These are phyloP conservation scores for Colletotrichum sp. DNA, from an alignment of 2,329 filamentous ascomycete species.

Conservation along the genomic window DNA sequence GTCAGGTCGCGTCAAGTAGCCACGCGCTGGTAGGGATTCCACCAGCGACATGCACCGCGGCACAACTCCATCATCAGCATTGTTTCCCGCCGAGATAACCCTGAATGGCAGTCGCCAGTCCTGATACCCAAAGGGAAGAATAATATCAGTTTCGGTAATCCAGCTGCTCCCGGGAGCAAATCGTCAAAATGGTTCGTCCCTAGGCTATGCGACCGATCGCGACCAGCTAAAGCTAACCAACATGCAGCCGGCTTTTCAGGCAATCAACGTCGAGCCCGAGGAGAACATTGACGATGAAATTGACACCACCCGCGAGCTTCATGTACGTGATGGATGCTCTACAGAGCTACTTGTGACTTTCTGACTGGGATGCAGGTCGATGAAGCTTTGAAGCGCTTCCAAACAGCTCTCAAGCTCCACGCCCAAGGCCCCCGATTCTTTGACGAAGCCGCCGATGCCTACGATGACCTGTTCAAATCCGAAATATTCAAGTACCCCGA, in stretches of 20 bases:
- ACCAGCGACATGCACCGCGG: background rate
- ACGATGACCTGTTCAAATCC: conserved; percentile 83
- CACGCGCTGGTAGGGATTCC: background rate
- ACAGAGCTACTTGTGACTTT: background rate
- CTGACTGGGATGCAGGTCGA: conserved; percentile 67
- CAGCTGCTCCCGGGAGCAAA: background rate
- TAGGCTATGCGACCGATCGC: background rate
- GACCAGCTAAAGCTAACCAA: background rate
- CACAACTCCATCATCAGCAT: background rate
- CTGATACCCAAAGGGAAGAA: background rate
- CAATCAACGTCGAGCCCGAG: conserved; percentile 93
- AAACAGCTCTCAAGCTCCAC: conserved; percentile 88
- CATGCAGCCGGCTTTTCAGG: conserved; percentile 72
- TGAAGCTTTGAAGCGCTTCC: conserved; percentile 93
- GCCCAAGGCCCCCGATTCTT: conserved; percentile 82
- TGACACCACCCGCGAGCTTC: conserved; percentile 94
- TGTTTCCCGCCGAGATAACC: background rate
- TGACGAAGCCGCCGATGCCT: conserved; percentile 78
- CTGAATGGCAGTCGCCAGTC: background rate
- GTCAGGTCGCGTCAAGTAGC: background rate
- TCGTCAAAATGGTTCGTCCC: conserved; percentile 2
- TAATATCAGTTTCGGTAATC: background rate
- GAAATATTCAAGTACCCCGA: conserved; percentile 95
- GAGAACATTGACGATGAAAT: conserved; percentile 89
- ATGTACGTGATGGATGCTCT: conserved; percentile 51